A percentile compares a stretch with the other conserved stretches of the same genome.
phyloP scores from a whole-genome alignment of 2,329 filamentous ascomycete species.

The Aspergillus costaricaensis region DNA sequence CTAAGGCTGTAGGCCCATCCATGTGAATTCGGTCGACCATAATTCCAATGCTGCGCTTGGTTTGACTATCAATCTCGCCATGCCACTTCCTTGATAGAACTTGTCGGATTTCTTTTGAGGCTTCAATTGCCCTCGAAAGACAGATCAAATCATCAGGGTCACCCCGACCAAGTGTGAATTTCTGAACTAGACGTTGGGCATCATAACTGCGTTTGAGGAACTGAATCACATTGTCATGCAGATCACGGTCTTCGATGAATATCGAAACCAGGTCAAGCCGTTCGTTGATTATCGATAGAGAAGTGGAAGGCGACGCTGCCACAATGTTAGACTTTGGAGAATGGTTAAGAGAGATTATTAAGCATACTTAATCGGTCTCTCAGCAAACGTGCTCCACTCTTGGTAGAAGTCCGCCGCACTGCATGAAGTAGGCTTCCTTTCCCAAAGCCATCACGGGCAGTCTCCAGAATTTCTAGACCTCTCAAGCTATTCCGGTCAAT shows the following conservation, averaged over 20 bases:
- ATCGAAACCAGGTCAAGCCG: slow-evolving; percentile 79
- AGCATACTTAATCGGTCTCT: slow-evolving; percentile 74
- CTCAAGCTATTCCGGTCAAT: slow-evolving; percentile 92
- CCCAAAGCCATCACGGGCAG: slow-evolving; percentile 74
- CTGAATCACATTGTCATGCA: slow-evolving; percentile 69
- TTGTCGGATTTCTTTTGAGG: slow-evolving; percentile 65
- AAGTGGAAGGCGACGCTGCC: slow-evolving; percentile 80
- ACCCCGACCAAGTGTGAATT: slow-evolving; percentile 89
- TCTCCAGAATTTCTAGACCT: slow-evolving; percentile 84
- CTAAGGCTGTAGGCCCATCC: slow-evolving; percentile 66
- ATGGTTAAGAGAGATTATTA: slow-evolving; percentile 5
- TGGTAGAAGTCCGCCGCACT: slow-evolving; percentile 86
- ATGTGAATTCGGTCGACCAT: slow-evolving; percentile 50
- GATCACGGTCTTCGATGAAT: slow-evolving; percentile 65
- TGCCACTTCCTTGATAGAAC: slow-evolving; percentile 31
- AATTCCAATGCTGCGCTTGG: slow-evolving; percentile 26
- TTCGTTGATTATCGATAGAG: slow-evolving; percentile 71
- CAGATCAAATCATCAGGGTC: slow-evolving; percentile 87
- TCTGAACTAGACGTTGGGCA: slow-evolving; percentile 86
- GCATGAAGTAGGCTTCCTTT: slow-evolving; percentile 87
- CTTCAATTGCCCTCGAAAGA: slow-evolving; percentile 76
- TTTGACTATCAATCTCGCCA: slow-evolving; percentile 25
- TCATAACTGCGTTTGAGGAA: slow-evolving; percentile 78
- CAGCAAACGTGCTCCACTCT: slow-evolving; percentile 82
- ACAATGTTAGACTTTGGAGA: slow-evolving; percentile 9